phyloP scores from a whole-genome alignment of 768 basidiomycete species.

The Mycena haematopus region DNA sequence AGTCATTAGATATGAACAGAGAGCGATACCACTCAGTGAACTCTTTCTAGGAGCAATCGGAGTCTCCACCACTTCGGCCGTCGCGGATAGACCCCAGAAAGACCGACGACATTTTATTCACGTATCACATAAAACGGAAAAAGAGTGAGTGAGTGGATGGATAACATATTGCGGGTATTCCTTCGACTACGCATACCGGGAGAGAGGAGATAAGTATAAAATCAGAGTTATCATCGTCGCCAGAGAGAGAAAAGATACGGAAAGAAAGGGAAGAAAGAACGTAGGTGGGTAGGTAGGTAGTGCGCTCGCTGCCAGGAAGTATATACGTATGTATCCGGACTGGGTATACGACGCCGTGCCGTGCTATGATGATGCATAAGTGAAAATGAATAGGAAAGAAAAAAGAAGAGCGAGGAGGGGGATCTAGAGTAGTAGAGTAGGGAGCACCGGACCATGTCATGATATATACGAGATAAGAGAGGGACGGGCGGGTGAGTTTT shows the following conservation, averaged over 20 bases:
- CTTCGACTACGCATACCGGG: background rate
- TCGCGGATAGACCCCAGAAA: no score
- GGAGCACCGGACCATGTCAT: constrained; percentile 11
- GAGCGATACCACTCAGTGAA: no score
- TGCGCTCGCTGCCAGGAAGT: no score
- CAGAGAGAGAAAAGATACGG: background rate
- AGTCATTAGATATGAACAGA: no score
- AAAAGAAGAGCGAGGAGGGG: no score
- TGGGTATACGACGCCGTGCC: constrained; percentile 23
- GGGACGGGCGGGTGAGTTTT: constrained; percentile 9
- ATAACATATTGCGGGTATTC: background rate
- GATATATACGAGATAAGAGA: background rate
- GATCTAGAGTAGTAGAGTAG: constrained; percentile 5
- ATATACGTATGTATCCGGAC: constrained; percentile 12
- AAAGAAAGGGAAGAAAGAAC: background rate
- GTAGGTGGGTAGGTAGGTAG: no score
- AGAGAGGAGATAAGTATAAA: background rate
- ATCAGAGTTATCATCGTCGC: background rate
- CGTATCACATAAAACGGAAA: background rate
- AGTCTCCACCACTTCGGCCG: no score
- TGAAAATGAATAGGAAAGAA: background rate
- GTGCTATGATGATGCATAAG: background rate
- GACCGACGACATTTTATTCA: no score
- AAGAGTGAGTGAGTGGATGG: background rate
- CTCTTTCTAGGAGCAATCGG: no score